phyloP scores from a whole-genome alignment of 2,329 filamentous ascomycete species.

The Waltergamsia citrina region DNA sequence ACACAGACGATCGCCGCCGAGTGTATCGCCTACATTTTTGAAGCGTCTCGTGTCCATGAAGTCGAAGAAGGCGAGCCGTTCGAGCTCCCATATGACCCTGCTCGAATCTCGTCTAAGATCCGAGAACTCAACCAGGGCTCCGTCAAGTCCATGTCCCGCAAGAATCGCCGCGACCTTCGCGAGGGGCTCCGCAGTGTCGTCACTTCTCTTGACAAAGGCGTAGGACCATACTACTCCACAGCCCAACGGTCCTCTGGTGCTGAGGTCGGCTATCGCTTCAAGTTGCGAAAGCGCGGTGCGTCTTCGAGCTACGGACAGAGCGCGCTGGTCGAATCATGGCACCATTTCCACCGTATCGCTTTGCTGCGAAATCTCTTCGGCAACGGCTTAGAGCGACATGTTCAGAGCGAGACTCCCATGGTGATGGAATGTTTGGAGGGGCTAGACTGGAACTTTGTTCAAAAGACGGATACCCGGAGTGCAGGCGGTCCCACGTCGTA shows the following conservation, averaged over 20 bases:
- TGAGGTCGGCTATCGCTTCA: slow-evolving; percentile 33
- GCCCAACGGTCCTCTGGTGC: slow-evolving; percentile 19
- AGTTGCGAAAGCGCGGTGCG: slow-evolving; percentile 21
- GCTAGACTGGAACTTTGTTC: slow-evolving; percentile 16
- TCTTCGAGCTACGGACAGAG: slow-evolving; percentile 8
- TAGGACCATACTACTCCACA: slow-evolving; percentile 44
- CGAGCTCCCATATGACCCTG: slow-evolving; percentile 40
- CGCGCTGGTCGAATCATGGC: slow-evolving; percentile 39
- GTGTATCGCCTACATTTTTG: slow-evolving; percentile 76
- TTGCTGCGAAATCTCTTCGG: slow-evolving; percentile 38
- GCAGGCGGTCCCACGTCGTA: background rate
- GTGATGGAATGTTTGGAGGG: slow-evolving; percentile 27
- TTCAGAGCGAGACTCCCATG: slow-evolving; percentile 24
- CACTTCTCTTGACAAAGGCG: slow-evolving; percentile 43
- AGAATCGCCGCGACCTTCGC: slow-evolving; percentile 36
- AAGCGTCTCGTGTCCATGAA: slow-evolving; percentile 49
- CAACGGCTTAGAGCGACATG: slow-evolving; percentile 29
- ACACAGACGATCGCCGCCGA: slow-evolving; percentile 72
- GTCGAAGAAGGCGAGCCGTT: slow-evolving; percentile 37
- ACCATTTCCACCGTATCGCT: slow-evolving; percentile 35
- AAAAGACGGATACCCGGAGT: slow-evolving; percentile 3
- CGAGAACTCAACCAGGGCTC: slow-evolving; percentile 34
- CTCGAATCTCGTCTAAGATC: slow-evolving; percentile 36
- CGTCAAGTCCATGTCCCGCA: slow-evolving; percentile 39
- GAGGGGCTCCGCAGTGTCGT: slow-evolving; percentile 40